phyloP scores from a whole-genome alignment of 148 eudicot genomes.

The Heliosperma pusillum region DNA sequence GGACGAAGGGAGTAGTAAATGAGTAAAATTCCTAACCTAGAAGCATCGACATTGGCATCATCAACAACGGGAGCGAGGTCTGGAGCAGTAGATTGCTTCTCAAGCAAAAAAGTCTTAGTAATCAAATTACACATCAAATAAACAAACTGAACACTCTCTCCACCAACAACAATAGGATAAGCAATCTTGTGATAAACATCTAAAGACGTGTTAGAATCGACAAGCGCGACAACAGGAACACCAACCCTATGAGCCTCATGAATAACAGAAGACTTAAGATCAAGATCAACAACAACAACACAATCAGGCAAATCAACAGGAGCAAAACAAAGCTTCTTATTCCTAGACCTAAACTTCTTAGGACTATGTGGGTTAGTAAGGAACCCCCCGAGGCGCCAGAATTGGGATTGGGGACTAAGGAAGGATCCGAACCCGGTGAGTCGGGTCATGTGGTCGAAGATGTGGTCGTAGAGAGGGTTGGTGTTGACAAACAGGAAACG shows the following conservation, averaged over 20 bases:
- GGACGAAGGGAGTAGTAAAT: too few species aligned
- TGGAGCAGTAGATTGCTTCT: constrained; percentile 33
- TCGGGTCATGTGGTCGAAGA: constrained; percentile 61
- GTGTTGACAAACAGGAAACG: constrained; percentile 87
- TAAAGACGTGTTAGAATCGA: constrained; percentile 57
- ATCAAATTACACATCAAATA: constrained; percentile 90
- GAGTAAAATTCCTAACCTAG: neutral
- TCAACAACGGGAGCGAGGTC: neutral
- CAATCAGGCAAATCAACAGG: constrained; percentile 70
- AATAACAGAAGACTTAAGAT: constrained; percentile 61
- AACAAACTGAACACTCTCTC: constrained; percentile 76
- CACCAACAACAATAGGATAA: constrained; percentile 77
- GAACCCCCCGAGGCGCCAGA: constrained; percentile 73
- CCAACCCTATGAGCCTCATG: constrained; percentile 59
- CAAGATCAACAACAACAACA: constrained; percentile 69
- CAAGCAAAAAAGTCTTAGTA: constrained; percentile 69
- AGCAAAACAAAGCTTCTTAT: constrained; percentile 55
- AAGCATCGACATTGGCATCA: neutral
- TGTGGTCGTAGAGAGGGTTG: constrained; percentile 64
- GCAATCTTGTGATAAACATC: constrained; percentile 61
- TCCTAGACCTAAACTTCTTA: constrained; percentile 60
- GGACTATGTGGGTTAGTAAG: constrained; percentile 73
- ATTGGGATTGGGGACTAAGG: constrained; percentile 38
- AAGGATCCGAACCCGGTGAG: constrained; percentile 41
- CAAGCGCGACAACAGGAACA: constrained; percentile 81